phyloP scores from a whole-genome alignment of 2,329 filamentous ascomycete species.

The Aspergillus bombycis region DNA sequence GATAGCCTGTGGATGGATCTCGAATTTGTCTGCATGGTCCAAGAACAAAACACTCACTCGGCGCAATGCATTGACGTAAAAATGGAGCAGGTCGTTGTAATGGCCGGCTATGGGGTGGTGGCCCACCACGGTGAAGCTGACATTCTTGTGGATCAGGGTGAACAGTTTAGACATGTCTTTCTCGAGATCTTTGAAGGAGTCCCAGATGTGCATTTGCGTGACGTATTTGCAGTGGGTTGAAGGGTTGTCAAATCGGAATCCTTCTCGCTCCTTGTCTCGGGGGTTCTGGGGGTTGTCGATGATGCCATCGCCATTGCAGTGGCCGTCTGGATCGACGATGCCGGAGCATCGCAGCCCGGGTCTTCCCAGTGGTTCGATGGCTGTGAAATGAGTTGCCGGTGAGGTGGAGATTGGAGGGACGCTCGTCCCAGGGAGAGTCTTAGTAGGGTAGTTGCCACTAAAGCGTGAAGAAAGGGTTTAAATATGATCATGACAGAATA shows the following conservation, averaged over 20 bases:
- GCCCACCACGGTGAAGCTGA: slow-evolving; percentile 37
- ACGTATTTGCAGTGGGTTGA: slow-evolving; percentile 35
- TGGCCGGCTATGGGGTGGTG: slow-evolving; percentile 37
- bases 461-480: slow-evolving; percentile 18
- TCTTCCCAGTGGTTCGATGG: slow-evolving; percentile 19
- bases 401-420: slow-evolving; percentile 5
- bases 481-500: slow-evolving; percentile 15
- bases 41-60: slow-evolving; percentile 32
- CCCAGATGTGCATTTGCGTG: slow-evolving; percentile 37
- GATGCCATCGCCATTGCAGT: slow-evolving; percentile 33
- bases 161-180: slow-evolving; percentile 38
- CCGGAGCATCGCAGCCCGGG: slow-evolving; percentile 30
- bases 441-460: slow-evolving; percentile 17
- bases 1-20: slow-evolving; percentile 35
- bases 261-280: slow-evolving; percentile 22
- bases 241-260: slow-evolving; percentile 37
- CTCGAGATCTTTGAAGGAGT: slow-evolving; percentile 36
- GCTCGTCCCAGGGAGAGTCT: slow-evolving; percentile 12
- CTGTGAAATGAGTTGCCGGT: slow-evolving; percentile 7
- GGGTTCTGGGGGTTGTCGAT: slow-evolving; percentile 23
- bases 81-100: slow-evolving; percentile 37
- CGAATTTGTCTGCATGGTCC: slow-evolving; percentile 34
- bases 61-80: slow-evolving; percentile 37
- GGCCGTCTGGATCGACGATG: slow-evolving; percentile 29
- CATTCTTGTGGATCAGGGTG: slow-evolving; percentile 36